These are phyloP conservation scores for Aspergillus asperescens DNA, from an alignment of 495 filamentous ascomycete species.

Conservation along the genomic window DNA sequence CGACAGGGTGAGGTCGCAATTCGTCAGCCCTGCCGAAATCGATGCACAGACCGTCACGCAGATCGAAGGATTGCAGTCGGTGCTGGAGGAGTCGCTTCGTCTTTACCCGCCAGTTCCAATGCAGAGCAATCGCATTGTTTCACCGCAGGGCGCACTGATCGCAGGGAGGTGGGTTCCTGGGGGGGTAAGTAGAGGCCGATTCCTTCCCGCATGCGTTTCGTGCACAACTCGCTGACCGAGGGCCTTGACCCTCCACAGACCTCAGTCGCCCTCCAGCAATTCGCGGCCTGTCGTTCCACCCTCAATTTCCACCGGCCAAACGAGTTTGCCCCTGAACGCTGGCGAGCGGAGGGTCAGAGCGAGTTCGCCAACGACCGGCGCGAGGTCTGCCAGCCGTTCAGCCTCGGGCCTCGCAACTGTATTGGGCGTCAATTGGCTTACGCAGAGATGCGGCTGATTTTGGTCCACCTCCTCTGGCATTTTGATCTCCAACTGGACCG, in stretches of 20 bases:
- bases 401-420: constrained; percentile 26
- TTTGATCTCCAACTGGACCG: background rate
- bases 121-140: background rate
- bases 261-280: background rate
- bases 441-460: background rate
- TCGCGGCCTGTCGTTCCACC: constrained; percentile 21
- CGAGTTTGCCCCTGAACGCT: constrained; percentile 30
- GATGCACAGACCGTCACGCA: background rate
- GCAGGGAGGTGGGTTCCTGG: background rate
- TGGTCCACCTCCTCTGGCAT: background rate
- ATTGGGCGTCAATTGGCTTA: constrained; percentile 27
- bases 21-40: background rate
- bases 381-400: constrained; percentile 27
- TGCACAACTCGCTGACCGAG: background rate
- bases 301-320: constrained; percentile 23
- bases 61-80: background rate
- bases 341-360: constrained; percentile 20
- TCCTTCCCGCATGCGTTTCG: background rate
- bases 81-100: background rate
- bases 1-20: background rate
- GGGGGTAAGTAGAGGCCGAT: background rate
- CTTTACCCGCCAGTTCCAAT: background rate
- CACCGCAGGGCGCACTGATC: background rate
- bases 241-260: background rate
- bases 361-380: constrained; percentile 18